phyloP scores from a whole-genome alignment of 169 alveolate species.

The Neospora caninum region DNA sequence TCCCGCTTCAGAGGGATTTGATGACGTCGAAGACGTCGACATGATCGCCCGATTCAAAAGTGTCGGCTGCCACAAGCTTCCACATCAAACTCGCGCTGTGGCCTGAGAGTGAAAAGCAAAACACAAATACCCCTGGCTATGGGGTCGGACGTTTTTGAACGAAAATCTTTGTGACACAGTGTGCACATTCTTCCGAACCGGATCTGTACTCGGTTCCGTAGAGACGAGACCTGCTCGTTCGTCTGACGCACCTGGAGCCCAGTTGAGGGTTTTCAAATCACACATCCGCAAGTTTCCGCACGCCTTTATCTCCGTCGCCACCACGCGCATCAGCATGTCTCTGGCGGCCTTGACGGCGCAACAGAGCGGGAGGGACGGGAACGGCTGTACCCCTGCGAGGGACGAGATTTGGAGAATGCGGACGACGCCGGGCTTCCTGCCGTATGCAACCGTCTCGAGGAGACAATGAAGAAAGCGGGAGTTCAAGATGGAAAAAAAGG shows the following conservation, averaged over 20 bases:
- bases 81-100: not conserved
- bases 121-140: not conserved
- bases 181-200: too few relatives aligned
- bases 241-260: conserved; percentile 5
- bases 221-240: too few relatives aligned
- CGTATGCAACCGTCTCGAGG: not conserved
- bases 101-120: not conserved
- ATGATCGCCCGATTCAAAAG: not conserved
- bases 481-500: not conserved
- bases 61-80: not conserved
- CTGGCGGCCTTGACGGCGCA: conserved; percentile 35
- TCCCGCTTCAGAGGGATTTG: too few relatives aligned
- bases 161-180: too few relatives aligned
- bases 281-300: not conserved
- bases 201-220: too few relatives aligned
- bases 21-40: not conserved
- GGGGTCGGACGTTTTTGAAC: too few relatives aligned
- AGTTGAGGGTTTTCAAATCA: not conserved
- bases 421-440: not conserved
- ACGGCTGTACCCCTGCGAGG: not conserved
- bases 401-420: conserved; percentile 36
- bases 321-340: conserved; percentile 17
- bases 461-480: not conserved
- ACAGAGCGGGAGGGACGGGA: conserved; percentile 14
- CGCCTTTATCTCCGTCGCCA: not conserved